Percentiles rank a stretch among this genome's conserved stretches.
phyloP scores from a whole-genome alignment of 2,329 filamentous ascomycete genomes.

The Colletotrichum theobromicola region DNA sequence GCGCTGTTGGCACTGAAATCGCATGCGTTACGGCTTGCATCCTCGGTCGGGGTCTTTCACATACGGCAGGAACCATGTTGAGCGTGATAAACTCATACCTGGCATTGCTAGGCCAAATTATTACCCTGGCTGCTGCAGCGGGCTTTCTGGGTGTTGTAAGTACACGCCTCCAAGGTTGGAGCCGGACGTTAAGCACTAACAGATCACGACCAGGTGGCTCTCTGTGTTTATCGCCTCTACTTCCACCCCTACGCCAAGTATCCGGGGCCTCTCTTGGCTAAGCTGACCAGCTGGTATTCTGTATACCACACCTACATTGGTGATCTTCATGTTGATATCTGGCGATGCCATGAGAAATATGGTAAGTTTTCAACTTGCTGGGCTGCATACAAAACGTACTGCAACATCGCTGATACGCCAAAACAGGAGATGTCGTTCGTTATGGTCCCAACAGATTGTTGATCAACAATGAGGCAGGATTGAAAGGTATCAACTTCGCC shows the following conservation, averaged over 20 bases:
- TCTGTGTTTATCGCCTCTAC: not conserved
- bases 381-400: not conserved
- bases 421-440: not conserved
- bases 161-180: not conserved
- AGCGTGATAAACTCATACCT: not conserved
- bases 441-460: not conserved
- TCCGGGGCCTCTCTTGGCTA: not conserved
- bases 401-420: not conserved
- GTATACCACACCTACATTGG: constrained; percentile 1
- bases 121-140: not conserved
- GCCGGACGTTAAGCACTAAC: not conserved
- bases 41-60: not conserved
- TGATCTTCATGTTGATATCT: constrained; percentile 5
- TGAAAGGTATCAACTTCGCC: not conserved
- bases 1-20: not conserved
- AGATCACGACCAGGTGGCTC: not conserved
- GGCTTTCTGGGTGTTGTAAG: not conserved
- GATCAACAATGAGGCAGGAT: not conserved
- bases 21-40: not conserved
- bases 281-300: constrained; percentile 1
- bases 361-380: not conserved
- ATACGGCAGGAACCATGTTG: not conserved
- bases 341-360: constrained; percentile 6
- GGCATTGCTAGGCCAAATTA: not conserved
- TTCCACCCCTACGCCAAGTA: constrained; percentile 10